Conservation (phyloP, 2,329 filamentous ascomycete species). For the Emergomyces africanus region DNA sequence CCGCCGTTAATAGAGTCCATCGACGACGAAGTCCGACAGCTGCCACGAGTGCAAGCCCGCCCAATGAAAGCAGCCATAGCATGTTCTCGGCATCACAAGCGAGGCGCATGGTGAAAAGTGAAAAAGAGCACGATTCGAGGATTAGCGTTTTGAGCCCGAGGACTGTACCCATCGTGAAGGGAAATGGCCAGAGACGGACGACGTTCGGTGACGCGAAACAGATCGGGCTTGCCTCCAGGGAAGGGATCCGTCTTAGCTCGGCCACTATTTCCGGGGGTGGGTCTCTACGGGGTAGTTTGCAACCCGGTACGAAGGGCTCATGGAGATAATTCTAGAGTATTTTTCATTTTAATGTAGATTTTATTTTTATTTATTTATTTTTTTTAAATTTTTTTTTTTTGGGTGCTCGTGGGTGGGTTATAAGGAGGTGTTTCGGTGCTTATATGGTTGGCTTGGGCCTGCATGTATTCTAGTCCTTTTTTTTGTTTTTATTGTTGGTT, state of each 20-base stretch:
- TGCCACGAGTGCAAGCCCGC: slow-evolving; percentile 37
- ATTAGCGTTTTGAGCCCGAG: slow-evolving; percentile 50
- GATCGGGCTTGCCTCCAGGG: slow-evolving; percentile 25
- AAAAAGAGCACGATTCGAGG: slow-evolving; percentile 44
- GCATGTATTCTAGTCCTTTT: not conserved
- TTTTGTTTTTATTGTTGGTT: not conserved
- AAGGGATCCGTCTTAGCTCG: slow-evolving; percentile 27
- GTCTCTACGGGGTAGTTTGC: slow-evolving; percentile 19
- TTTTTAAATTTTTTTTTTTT: not conserved
- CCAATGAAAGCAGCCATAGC: slow-evolving; percentile 39
- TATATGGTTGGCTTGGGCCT: not conserved
- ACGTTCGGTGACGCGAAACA: slow-evolving; percentile 31
- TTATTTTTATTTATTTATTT: too few species aligned
- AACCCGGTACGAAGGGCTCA: slow-evolving; percentile 15
- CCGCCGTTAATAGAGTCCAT: slow-evolving; percentile 32
- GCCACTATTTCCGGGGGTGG: slow-evolving; percentile 25
- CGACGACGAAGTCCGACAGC: slow-evolving; percentile 45
- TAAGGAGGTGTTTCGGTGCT: slow-evolving; percentile 1
- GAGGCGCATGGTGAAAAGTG: slow-evolving; percentile 51
- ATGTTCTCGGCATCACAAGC: slow-evolving; percentile 55
- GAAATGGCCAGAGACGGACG: slow-evolving; percentile 28
- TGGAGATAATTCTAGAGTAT: slow-evolving; percentile 15
- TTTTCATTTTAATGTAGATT: not conserved
- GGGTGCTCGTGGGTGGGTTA: not conserved
- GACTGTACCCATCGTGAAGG: slow-evolving; percentile 46